Evolutionary conservation across 805 yeast species (phyloP), one percentile per base, ranked within the genome.

Genomic region (Soucietia sequanensis): DNA sequence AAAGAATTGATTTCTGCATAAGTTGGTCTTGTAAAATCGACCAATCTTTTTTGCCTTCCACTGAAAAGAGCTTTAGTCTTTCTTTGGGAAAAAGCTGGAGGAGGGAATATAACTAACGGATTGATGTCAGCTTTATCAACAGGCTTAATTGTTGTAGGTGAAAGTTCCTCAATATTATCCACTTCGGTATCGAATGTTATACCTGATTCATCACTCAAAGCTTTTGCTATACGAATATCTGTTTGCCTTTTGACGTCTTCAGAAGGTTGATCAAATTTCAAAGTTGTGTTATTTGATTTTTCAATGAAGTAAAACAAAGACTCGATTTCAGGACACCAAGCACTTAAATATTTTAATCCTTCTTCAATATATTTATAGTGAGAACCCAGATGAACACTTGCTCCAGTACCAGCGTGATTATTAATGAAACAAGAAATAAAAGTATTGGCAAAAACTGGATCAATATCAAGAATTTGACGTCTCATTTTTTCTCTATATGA

Each of bases 251-350:
- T 43, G 13, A 48, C 23, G n/a, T 36, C 14, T 8, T 42, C 37
- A 11, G 38, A 35, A 2, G 52, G 42, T 9, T 26, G 27, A 2
- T 32, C 8, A 4, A 41, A 35, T 10, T 37, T 26, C 11, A 42
- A 41, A 3, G 30, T 28, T 12, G 22, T 17, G 6, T 27, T 34
- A 11, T 34, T 30, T 2, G 31, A 33, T 14, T 27, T 38, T 27
- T 35, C 32, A 14, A 43, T 35, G 33, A 37, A 52, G 5, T 43
- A 24, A 16, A 47, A 33, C 35, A 59, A 27, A 4, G 32, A 17
- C 4, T 44, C 45, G n/a, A 63, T 42, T 32, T 64, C 68, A 5
- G 68, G 64, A 36, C 58, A 48, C 68, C 69, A 64, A 6, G 48
- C 43, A 16, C 43, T 44, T 29, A 66, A 44, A 29, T 60, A 62